phyloP scores from a whole-genome alignment of 352 stramenopile genomes.

The Pythium folliculosum region DNA sequence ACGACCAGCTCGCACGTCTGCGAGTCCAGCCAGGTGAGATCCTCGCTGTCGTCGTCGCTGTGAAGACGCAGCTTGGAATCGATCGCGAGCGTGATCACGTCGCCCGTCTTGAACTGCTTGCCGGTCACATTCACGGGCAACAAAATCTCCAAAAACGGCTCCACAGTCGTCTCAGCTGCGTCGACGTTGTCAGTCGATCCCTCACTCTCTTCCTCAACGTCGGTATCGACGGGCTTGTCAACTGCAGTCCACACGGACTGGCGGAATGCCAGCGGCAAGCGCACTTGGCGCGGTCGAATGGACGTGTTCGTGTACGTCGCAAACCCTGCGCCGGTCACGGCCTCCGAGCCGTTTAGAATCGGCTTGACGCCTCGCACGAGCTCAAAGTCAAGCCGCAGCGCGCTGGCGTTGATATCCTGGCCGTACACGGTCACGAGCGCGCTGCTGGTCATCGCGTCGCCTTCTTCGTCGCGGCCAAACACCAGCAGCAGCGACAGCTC shows the following conservation, averaged over 20 bases:
- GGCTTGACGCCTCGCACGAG: conserved; percentile 52
- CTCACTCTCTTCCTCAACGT: conserved; percentile 5
- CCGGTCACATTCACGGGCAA: conserved; percentile 73
- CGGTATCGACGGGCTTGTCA: conserved; percentile 10
- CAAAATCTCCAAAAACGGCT: conserved; percentile 52
- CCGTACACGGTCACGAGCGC: conserved; percentile 50
- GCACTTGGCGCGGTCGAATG: conserved; percentile 54
- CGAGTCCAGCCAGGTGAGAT: conserved; percentile 58
- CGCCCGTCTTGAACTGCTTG: conserved; percentile 55
- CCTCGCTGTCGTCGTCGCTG: conserved; percentile 40
- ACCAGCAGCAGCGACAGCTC: conserved; percentile 79
- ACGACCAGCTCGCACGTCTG: conserved; percentile 50
- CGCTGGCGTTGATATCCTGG: conserved; percentile 37
- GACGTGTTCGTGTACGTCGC: conserved; percentile 71
- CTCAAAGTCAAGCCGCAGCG: conserved; percentile 53
- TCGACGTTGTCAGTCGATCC: not conserved
- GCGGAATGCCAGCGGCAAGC: conserved; percentile 66
- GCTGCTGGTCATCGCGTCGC: conserved; percentile 59
- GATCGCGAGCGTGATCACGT: conserved; percentile 56
- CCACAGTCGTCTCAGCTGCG: conserved; percentile 16
- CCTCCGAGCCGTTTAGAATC: conserved; percentile 28
- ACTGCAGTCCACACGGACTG: conserved; percentile 50
- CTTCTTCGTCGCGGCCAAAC: conserved; percentile 70
- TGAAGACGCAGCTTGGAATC: conserved; percentile 55
- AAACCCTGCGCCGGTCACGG: conserved; percentile 37